A percentile compares a stretch with the other conserved stretches of the same genome.
These are phyloP conservation scores for Rubus parviflorus DNA, from an alignment of 306 rosid genomes.

Conservation along the genomic window DNA sequence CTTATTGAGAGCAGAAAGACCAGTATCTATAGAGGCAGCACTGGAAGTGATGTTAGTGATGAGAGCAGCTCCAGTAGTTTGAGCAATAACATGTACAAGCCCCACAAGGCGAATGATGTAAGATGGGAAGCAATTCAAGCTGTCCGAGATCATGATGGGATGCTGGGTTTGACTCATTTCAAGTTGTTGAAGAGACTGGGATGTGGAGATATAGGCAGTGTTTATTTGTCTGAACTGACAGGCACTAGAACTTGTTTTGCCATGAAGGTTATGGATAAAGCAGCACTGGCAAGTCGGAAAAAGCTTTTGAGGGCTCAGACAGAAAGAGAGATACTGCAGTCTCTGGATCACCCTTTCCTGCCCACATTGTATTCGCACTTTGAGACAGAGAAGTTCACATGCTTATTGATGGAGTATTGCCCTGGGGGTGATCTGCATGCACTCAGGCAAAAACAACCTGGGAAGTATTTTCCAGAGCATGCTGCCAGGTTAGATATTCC, in stretches of 20 bases:
- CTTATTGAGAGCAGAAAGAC: conserved; percentile 78
- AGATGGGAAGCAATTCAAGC: conserved; percentile 97
- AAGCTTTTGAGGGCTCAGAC: conserved; percentile 89
- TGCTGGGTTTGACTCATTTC: conserved; percentile 74
- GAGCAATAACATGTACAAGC: conserved; percentile 75
- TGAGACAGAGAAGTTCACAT: conserved; percentile 78
- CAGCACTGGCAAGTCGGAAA: conserved; percentile 70
- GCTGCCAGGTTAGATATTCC: conserved; percentile 80
- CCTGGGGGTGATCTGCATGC: conserved; percentile 96
- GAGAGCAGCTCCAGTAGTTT: conserved; percentile 82
- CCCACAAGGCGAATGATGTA: conserved; percentile 78
- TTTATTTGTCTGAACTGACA: conserved; percentile 73
- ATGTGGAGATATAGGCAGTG: conserved; percentile 93
- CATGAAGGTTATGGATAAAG: conserved; percentile 96
- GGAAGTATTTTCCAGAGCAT: conserved; percentile 80
- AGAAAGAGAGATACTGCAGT: conserved; percentile 88
- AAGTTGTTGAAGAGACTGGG: conserved; percentile 75
- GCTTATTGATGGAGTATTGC: conserved; percentile 94
- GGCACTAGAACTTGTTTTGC: conserved; percentile 85
- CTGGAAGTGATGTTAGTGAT: conserved; percentile 85
- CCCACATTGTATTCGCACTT: conserved; percentile 85
- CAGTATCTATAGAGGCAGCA: conserved; percentile 83
- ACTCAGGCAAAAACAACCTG: conserved; percentile 84
- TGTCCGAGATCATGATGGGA: conserved; percentile 62
- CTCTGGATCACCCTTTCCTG: conserved; percentile 96